A percentile compares a stretch with the other conserved stretches of the same genome.
phyloP scores from a whole-genome alignment of 768 basidiomycete genomes.

The Rhodotorula taiwanensis region DNA sequence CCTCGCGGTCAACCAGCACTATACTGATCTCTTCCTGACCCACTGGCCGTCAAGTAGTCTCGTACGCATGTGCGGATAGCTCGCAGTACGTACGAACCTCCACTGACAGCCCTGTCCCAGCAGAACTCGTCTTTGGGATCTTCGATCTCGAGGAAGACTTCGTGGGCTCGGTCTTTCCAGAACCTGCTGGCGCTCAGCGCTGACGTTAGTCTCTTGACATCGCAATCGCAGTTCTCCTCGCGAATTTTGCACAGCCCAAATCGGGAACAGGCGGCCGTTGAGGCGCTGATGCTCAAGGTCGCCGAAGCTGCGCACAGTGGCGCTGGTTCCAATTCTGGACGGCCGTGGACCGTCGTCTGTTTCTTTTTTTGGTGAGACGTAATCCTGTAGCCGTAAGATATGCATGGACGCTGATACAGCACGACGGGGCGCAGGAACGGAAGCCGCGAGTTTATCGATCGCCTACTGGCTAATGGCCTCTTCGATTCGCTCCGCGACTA shows the following conservation, averaged over 20 bases:
- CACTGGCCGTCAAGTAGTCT: not conserved
- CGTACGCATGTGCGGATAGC: too few species aligned
- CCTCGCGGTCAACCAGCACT: not conserved
- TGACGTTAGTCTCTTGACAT: too few species aligned
- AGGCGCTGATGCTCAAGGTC: not conserved
- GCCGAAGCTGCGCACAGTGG: too few species aligned
- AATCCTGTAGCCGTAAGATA: too few species aligned
- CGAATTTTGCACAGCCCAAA: not conserved
- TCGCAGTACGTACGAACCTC: not conserved
- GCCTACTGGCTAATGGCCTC: not conserved
- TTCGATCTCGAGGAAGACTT: conserved; percentile 13
- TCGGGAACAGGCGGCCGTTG: not conserved
- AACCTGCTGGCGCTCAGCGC: too few species aligned
- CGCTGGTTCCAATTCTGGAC: too few species aligned
- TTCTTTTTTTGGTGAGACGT: conserved; percentile 1
- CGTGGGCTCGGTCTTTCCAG: not conserved
- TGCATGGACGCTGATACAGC: not conserved
- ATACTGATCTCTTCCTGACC: not conserved
- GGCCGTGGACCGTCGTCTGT: not conserved
- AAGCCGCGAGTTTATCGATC: not conserved
- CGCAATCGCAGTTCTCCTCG: conserved; percentile 2
- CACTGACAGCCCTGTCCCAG: too few species aligned
- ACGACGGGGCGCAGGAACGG: not conserved
- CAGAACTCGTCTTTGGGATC: conserved; percentile 17
- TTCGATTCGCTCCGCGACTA: not conserved